phyloP scores from a whole-genome alignment of 169 alveolate genomes.

The Cryptosporidium parvum region DNA sequence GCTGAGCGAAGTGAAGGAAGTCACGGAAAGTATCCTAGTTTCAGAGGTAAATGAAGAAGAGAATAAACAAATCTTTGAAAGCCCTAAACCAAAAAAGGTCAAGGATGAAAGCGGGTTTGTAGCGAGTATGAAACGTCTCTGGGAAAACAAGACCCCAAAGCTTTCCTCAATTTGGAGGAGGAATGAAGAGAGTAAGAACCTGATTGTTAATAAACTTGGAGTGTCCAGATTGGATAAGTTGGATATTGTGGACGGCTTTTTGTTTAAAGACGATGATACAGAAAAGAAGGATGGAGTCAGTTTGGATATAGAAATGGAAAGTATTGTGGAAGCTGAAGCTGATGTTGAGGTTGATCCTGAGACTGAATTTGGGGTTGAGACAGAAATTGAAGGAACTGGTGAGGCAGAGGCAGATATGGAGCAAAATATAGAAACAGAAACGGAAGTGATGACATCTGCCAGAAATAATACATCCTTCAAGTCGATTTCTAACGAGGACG shows the following conservation, averaged over 20 bases:
- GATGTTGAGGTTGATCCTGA: no score
- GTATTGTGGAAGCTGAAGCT: no score
- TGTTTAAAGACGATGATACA: not conserved
- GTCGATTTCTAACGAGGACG: not conserved
- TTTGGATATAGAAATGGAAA: not conserved
- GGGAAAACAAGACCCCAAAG: constrained; percentile 74
- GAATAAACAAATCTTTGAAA: not conserved
- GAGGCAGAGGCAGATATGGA: not conserved
- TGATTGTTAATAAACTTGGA: not conserved
- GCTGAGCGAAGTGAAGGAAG: constrained; percentile 4
- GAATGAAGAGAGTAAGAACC: constrained; percentile 17
- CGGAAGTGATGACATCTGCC: not conserved
- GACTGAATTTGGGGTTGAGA: not conserved
- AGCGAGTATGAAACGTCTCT: constrained; percentile 62
- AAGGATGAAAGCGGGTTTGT: constrained; percentile 70
- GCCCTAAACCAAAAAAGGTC: constrained; percentile 47
- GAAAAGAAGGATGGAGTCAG: not conserved
- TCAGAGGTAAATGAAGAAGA: not conserved
- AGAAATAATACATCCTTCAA: not conserved
- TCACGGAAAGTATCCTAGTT: not conserved
- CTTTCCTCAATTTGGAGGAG: constrained; percentile 48
- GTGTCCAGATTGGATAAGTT: not conserved
- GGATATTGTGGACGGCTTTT: constrained; percentile 1
- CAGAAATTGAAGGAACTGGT: not conserved
- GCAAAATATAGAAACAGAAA: not conserved